Evolutionary conservation across 2,329 filamentous ascomycete genomes (phyloP).

Genomic region (Lasiodiplodia sp.): DNA sequence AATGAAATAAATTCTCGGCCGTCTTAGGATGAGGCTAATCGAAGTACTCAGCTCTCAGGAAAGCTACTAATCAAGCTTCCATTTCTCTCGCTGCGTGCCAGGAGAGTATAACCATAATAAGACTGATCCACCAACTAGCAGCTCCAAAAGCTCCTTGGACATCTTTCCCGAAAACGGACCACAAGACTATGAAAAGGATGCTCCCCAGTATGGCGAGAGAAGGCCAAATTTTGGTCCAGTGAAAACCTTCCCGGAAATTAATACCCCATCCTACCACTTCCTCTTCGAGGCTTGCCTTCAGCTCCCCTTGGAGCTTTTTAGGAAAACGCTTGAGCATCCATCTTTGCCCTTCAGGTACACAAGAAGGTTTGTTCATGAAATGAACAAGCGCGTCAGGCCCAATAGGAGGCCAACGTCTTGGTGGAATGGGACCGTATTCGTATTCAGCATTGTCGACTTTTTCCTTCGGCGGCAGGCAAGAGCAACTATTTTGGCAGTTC

Average conservation of each 20-base stretch:
- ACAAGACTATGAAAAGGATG: not conserved
- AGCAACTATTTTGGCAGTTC: fast-evolving
- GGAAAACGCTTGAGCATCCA: not conserved
- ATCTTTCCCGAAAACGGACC: not conserved
- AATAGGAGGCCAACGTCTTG: not conserved
- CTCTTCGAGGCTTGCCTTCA: not conserved
- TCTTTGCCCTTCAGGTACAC: not conserved
- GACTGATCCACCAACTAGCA: not conserved
- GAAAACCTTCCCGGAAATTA: not conserved
- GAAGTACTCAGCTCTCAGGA: no score
- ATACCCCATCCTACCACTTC: not conserved
- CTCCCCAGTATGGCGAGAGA: not conserved
- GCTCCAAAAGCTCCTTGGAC: constrained; percentile 11
- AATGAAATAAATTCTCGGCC: no score
- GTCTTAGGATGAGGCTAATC: no score
- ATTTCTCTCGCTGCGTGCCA: no score
- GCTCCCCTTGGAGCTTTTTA: not conserved
- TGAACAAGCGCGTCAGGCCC: not conserved
- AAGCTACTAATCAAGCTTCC: no score
- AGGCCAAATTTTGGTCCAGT: not conserved
- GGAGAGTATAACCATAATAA: no score
- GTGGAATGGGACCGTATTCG: fast-evolving
- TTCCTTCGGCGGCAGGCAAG: not conserved
- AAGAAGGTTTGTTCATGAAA: not conserved
- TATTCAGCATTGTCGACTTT: fast-evolving